Base-by-base conservation (phyloP, 306 rosid species). In the Crotalaria pallida region DNA sequence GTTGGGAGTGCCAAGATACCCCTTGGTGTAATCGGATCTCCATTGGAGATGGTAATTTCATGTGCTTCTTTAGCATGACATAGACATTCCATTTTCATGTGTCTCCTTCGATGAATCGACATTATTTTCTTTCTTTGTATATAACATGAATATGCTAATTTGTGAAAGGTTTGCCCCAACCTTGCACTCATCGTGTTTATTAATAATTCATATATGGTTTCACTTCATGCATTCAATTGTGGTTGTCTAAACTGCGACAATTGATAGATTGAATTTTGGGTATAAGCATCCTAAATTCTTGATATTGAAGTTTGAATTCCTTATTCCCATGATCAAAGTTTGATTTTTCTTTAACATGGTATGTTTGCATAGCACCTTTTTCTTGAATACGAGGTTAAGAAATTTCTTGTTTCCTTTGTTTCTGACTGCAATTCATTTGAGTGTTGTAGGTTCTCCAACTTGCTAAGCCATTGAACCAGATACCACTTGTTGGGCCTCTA, bases 401-500 rank as follows among this genome's bases (percentile, higher is more conserved):
- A 66, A 7, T 53, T 19, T 31, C 11, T 26, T 9, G 53, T 23
- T 52, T 21, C 53, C 26, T 5, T 23, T 24, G 7, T 26, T 33
- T 44, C 31, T 64, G 7, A 77, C 69, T 69, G 69, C 52, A 47
- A 64, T 47, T 38, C 62, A 7, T 70, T 72, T 22, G 70, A 73
- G 21, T 61, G 44, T 19, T 79, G 83, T 85, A 94, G 98, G 81
- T 88, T 74, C 77, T 94, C 45, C 86, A 90, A 84, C 40, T 76
- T 61, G 74, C 96, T 15, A 87, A 74, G 62, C 65, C 92, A 5
- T 84, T 94, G 76, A 85, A 55, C 79, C 92, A 89, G 77, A 69
- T 90, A 49, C 98, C 98, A 10, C 84, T 94, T 15, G 77, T 94
- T 18, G 98, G 98, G 43, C 97, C 98, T 59, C 80, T 94, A 21